Base-by-base conservation (phyloP, 306 rosid species). In the Gastrolobium villosum region DNA sequence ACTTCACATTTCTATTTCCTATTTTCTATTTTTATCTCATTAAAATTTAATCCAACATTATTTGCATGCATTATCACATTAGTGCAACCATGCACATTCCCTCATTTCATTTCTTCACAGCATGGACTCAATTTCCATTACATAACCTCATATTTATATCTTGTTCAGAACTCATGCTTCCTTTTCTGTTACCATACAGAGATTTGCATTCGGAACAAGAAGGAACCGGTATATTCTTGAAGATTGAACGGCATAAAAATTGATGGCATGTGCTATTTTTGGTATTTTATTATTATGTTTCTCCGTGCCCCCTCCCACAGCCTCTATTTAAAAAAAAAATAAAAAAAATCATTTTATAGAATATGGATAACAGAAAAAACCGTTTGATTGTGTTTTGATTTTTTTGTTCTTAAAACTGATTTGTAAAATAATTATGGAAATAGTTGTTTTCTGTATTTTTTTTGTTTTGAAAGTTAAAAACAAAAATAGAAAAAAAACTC, bases 131-230 rank as follows among this genome's bases (percentile, higher is more conserved):
- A 10, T 60, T 64, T 69, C 56, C 68, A 5, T 56, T 56, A 28
- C 59, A 63, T 61, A 11, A 5, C 5, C 50, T 52, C 39, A 34
- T 39, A 55, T 37, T 61, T 81, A 36, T 57, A 65, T 50, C 52
- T 70, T 62, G 69, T 60, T 61, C 35, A 61, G 15, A n/a, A 34
- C 73, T 78, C 49, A n/a, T 44, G 67, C 48, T 71, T 36, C 70
- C 35, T 55, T 66, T 80, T 80, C 26, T 45, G 41, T 68, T 70
- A 36, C 46, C 76, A 14, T 78, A 5, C 97, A 94, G 98, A 89
- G 98, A 82, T 49, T 92, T 41, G 96, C 97, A 72, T 92, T 94
- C 39, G 97, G 99, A n/a, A 97, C 97, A 74, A 89, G 99, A 84
- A 92, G 94, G 89, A 94, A 92, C 86, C 87, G 82, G 55, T 82